A percentile compares a stretch with the other conserved stretches of the same genome.
phyloP scores from a whole-genome alignment of 2,329 filamentous ascomycete species.

The Boeremia lycopersici region DNA sequence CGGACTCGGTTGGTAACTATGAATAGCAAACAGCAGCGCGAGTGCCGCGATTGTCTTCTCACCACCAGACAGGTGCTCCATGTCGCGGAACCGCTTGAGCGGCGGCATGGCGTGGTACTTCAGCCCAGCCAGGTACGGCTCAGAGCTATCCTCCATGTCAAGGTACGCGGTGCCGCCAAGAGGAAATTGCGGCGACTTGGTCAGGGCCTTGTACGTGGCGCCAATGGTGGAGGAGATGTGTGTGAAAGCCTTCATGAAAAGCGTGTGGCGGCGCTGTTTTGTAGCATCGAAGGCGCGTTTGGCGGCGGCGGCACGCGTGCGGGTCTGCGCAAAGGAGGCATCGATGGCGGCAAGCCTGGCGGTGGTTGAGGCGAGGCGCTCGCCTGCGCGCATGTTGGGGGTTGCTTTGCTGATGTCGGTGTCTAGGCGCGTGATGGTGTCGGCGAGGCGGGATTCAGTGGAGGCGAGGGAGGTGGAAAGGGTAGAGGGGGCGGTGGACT shows the following conservation, averaged over 20 bases:
- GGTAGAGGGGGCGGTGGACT: constrained; percentile 51
- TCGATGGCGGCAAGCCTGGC: constrained; percentile 82
- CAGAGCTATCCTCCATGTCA: constrained; percentile 94
- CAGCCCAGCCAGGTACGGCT: constrained; percentile 92
- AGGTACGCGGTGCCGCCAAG: constrained; percentile 89
- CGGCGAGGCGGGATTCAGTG: constrained; percentile 75
- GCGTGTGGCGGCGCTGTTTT: constrained; percentile 80
- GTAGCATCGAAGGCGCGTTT: constrained; percentile 84
- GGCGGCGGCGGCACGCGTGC: constrained; percentile 72
- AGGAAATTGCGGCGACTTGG: constrained; percentile 86
- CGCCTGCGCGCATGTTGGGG: constrained; percentile 94
- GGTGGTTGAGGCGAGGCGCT: constrained; percentile 86
- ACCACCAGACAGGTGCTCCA: constrained; percentile 96
- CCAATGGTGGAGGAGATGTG: constrained; percentile 96
- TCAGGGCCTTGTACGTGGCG: constrained; percentile 93
- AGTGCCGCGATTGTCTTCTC: constrained; percentile 99
- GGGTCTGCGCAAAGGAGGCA: constrained; percentile 86
- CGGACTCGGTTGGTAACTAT: constrained; percentile 91
- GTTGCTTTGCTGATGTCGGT: constrained; percentile 90
- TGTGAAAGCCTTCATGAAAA: constrained; percentile 93
- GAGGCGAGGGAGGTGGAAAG: constrained; percentile 28
- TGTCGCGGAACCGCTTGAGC: constrained; percentile 96
- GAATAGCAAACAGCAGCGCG: constrained; percentile 94
- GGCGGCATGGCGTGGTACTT: constrained; percentile 99
- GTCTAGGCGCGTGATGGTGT: constrained; percentile 76